Conservation (phyloP, 78 protist genomes). For the Bigelowiella natans region DNA sequence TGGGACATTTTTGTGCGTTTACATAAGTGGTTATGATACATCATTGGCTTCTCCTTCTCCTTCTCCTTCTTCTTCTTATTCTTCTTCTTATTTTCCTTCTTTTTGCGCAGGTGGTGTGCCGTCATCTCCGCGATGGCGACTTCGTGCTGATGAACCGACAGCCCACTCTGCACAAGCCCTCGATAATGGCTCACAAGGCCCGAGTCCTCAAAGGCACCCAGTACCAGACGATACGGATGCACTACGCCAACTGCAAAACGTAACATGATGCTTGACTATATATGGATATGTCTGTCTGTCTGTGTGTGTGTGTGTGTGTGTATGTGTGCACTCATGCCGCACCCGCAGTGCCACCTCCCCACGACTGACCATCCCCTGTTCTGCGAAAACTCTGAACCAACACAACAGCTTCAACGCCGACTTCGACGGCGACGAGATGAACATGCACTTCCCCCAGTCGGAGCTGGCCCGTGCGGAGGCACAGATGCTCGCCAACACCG, state of each 20-base stretch:
- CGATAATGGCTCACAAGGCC: conserved; percentile 83
- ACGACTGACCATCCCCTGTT: background rate
- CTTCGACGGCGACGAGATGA: conserved; percentile 53
- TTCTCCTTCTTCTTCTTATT: no score
- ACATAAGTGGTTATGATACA: no score
- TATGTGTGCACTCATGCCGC: no score
- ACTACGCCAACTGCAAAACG: conserved; percentile 91
- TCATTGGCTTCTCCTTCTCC: no score
- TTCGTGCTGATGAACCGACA: conserved; percentile 90
- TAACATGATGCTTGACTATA: no score
- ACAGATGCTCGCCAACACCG: conserved; percentile 55
- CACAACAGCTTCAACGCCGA: conserved; percentile 39
- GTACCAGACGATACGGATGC: conserved; percentile 46
- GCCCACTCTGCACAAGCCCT: conserved; percentile 91
- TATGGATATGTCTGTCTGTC: no score
- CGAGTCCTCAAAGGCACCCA: background rate
- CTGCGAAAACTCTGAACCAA: background rate
- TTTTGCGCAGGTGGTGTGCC: conserved; percentile 52
- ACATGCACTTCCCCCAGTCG: conserved; percentile 19
- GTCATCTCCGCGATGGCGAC: conserved; percentile 89
- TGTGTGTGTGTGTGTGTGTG: no score
- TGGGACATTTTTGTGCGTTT: no score
- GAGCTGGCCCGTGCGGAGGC: conserved; percentile 43
- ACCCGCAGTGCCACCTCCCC: background rate
- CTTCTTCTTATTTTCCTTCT: no score